Base-by-base conservation (phyloP, 2,329 filamentous ascomycete genomes). In the Fusarium decemcellulare region DNA sequence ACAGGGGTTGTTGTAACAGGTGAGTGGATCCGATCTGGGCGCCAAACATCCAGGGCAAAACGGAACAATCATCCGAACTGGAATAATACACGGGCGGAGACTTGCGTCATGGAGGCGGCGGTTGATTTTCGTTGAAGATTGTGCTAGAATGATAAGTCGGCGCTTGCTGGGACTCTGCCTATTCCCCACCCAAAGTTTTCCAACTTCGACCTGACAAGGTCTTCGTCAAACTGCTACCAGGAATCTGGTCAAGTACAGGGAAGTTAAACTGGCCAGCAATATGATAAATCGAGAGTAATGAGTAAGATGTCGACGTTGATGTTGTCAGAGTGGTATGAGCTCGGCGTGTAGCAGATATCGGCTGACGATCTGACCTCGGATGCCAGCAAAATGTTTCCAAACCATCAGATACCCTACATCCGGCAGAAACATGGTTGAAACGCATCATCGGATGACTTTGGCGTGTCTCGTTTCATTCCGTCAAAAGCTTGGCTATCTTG, bases 1-100 rank as follows among this genome's bases (percentile, higher is more conserved):
- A 46, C 68, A 72, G 57, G 72, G 70, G 54, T 70, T 51, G 23
- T 50, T 73, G 72, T 74, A 66, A 70, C 72, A 74, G 72, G 72
- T 74, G 65, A 54, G 70, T 71, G 72, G 72, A 65, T 52, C 64
- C 52, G 32, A 42, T 66, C 59, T 61, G 43, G 67, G 58, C 58
- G 47, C 47, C 47, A 51, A 51, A 39, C 34, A 32, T 16, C 47
- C 36, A 27, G 48, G 48, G 27, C 18, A 52, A 36, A 40, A 52
- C 50, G 50, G 36, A 52, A 52, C 23, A 52, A n/a, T 8, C 7
- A 18, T 7, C 50, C 50, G 50, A 29, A 52, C 15, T 15, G 47
- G 50, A 52, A 16, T 5, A 52, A 30, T n/a, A 16, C n/a, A 52
- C 15, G 48, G 12, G 5, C 23, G 48, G 29, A 37, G 7, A 52